These are phyloP conservation scores for Scheffersomyces titani DNA, from an alignment of 1,139 yeast species.

Conservation along the genomic window DNA sequence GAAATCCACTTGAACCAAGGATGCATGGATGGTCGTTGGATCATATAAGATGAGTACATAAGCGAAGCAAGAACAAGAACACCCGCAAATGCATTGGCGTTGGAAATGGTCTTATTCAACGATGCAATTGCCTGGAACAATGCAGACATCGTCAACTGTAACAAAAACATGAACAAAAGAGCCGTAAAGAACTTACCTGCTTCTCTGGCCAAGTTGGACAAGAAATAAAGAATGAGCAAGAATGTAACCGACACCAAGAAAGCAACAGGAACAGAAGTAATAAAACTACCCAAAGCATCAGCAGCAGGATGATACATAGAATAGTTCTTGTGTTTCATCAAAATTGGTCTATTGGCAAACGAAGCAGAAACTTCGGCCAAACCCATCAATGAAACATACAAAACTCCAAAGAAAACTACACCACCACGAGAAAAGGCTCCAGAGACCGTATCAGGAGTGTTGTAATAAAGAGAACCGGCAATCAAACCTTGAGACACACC, in stretches of 20 bases:
- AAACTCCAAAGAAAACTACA: conserved; percentile 48
- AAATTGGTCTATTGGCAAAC: conserved; percentile 53
- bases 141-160: conserved; percentile 34
- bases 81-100: conserved; percentile 57
- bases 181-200: conserved; percentile 59
- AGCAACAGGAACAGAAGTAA: conserved; percentile 52
- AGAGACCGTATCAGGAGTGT: conserved; percentile 34
- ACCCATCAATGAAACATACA: conserved; percentile 57
- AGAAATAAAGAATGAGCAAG: conserved; percentile 50
- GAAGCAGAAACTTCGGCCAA: conserved; percentile 53
- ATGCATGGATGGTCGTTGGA: conserved; percentile 60
- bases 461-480: conserved; percentile 52
- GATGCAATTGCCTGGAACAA: conserved; percentile 55
- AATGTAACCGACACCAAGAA: conserved; percentile 45
- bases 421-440: conserved; percentile 66
- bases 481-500: conserved; percentile 53
- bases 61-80: conserved; percentile 47
- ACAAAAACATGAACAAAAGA: conserved; percentile 41
- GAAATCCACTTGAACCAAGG: conserved; percentile 70
- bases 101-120: conserved; percentile 43
- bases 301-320: conserved; percentile 61
- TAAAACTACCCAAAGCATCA: conserved; percentile 50
- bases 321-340: conserved; percentile 58
- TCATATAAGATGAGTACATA: conserved; percentile 56
- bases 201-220: conserved; percentile 48